Evolutionary conservation across 345 rosid genomes (phyloP), one percentile per base, ranked within the genome.

Genomic region (Raphanus raphanistrum): DNA sequence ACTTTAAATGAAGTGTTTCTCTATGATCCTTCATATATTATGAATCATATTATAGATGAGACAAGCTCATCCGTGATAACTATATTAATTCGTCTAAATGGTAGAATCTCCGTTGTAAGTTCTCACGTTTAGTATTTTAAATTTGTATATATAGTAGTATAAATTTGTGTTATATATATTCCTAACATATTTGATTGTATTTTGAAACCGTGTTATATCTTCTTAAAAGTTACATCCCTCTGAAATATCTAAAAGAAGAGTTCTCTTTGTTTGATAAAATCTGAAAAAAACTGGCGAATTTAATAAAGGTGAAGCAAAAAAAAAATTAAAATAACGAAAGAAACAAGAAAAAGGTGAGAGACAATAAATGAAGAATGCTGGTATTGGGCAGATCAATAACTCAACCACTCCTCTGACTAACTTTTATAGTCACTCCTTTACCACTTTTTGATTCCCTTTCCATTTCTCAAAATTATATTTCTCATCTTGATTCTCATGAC

Each of bases 351-450:
- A 63, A 32, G 16, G 68, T 36, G 1, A 69, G 70, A 66, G 61
- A 77, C 73, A 83, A 82, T 86, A 79, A 90, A 85, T 80, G 85
- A 80, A 81, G 73, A 68, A 74, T 80, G 70, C 36, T 65, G 79
- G 73, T 84, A 84, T 87, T 71, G 90, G 87, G 88, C 88, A 82
- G 85, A 88, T 88, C 91, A 85, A 88, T 84, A 78, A 84, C 93
- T 76, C 90, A 89, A 91, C 92, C 62, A 91, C 92, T 91, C 90
- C 82, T 80, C 93, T 88, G 93, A 88, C 93, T 88, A 87, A 82
- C 84, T 84, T 87, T 82, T 78, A 79, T 67, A 73, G 13, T 72
- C 76, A 66, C 66, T 63, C 81, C 72, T 72, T 76, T 81, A 78
- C 58, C 66, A 78, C 84, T 86, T 86, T 77, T 86, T 84, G 88